Evolutionary conservation across 495 filamentous ascomycete species (phyloP).

Genomic region (Hyaloscypha bicolor): DNA sequence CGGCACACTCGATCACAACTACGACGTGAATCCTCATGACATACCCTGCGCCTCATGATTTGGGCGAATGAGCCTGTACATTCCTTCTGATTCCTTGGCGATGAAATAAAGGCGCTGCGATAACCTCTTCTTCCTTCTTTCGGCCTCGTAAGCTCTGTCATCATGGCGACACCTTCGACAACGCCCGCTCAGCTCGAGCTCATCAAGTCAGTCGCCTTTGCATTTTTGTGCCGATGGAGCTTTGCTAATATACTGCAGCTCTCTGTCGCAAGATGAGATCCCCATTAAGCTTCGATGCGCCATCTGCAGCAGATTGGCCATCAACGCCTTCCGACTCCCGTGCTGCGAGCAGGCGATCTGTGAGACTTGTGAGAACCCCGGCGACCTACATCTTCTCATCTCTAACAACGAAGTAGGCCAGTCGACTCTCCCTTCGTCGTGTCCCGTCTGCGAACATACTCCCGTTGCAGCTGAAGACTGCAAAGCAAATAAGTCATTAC

Average conservation of each 20-base stretch:
- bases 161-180: slow-evolving; percentile 35
- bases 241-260: slow-evolving; percentile 51
- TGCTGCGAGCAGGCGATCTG: slow-evolving; percentile 97
- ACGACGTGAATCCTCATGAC: slow-evolving; percentile 19
- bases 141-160: not conserved
- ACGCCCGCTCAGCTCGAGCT: slow-evolving; percentile 46
- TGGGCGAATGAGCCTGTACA: slow-evolving; percentile 15
- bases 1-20: slow-evolving; percentile 15
- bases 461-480: slow-evolving; percentile 84
- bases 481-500: slow-evolving; percentile 83
- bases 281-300: slow-evolving; percentile 94
- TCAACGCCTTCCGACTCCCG: slow-evolving; percentile 86
- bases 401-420: slow-evolving; percentile 60
- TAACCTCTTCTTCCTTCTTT: not conserved
- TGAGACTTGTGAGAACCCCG: slow-evolving; percentile 70
- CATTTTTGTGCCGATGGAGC: not conserved
- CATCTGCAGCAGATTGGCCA: slow-evolving; percentile 86
- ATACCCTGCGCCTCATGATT: slow-evolving; percentile 2
- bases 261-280: slow-evolving; percentile 80
- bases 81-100: slow-evolving; percentile 12
- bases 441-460: slow-evolving; percentile 89
- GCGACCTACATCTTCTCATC: not conserved
- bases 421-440: slow-evolving; percentile 72
- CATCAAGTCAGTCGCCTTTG: slow-evolving; percentile 38
- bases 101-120: slow-evolving; percentile 8